A percentile compares a stretch with the other conserved stretches of the same genome.
phyloP scores from a whole-genome alignment of 768 basidiomycete genomes.

The Terana coerulea region DNA sequence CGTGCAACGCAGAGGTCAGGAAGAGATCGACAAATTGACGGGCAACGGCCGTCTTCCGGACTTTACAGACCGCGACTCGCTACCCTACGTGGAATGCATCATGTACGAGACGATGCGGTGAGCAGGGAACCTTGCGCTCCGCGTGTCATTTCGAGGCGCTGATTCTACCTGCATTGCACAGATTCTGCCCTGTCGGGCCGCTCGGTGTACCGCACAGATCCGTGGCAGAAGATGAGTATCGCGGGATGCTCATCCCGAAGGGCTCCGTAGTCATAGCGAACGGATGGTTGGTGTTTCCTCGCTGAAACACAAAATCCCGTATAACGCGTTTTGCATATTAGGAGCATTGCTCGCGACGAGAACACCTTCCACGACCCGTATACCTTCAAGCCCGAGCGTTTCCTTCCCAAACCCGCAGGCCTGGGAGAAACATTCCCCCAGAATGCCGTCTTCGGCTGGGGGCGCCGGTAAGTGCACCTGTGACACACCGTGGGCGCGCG shows the following conservation, averaged over 20 bases:
- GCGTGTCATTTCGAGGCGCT: not conserved
- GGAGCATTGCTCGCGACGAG: conserved; percentile 23
- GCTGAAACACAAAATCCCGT: conserved; percentile 18
- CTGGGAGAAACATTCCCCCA: not conserved
- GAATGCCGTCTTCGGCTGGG: conserved; percentile 8
- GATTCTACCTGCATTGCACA: not conserved
- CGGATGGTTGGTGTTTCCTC: conserved; percentile 37
- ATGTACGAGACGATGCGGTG: conserved; percentile 11
- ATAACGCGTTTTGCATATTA: not conserved
- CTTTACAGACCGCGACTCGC: conserved; percentile 19
- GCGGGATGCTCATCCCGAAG: conserved; percentile 38
- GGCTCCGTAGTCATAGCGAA: conserved; percentile 37
- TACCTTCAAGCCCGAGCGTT: conserved; percentile 19
- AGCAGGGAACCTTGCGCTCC: no score
- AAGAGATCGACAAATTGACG: conserved; percentile 23
- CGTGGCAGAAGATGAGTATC: conserved; percentile 37
- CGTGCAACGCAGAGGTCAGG: conserved; percentile 21
- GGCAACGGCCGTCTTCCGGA: conserved; percentile 24
- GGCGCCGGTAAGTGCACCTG: conserved; percentile 1
- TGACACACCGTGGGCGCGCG: not conserved
- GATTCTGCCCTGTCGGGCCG: conserved; percentile 18
- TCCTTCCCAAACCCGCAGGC: conserved; percentile 1
- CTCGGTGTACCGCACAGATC: conserved; percentile 36
- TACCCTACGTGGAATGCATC: conserved; percentile 25
- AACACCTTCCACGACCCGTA: conserved; percentile 26